phyloP scores from a whole-genome alignment of 768 basidiomycete species.

The Fomitopsis pulvina region DNA sequence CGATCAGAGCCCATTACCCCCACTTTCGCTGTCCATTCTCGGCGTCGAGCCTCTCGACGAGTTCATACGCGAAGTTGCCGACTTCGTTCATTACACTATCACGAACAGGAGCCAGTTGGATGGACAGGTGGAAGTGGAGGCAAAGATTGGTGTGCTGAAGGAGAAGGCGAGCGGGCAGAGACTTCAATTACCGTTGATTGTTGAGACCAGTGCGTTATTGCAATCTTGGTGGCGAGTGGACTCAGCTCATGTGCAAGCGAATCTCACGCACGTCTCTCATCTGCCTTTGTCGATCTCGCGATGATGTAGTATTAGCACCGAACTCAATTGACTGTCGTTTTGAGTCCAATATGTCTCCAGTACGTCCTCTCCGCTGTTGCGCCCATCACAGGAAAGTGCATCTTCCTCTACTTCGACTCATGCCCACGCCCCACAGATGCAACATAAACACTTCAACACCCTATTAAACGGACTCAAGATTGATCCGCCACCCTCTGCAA shows the following conservation, averaged over 20 bases:
- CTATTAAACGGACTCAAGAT: conserved; percentile 79
- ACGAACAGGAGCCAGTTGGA: conserved; percentile 42
- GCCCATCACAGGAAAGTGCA: too few species aligned
- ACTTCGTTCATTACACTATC: conserved; percentile 78
- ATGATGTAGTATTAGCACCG: conserved; percentile 55
- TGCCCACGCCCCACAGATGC: conserved; percentile 40
- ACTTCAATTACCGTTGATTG: conserved; percentile 62
- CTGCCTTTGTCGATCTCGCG: background rate
- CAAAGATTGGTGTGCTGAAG: conserved; percentile 75
- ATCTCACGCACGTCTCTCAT: background rate
- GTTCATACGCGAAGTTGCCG: conserved; percentile 86
- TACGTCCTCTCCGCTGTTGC: conserved; percentile 26
- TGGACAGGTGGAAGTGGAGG: conserved; percentile 72
- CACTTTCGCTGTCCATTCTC: conserved; percentile 74
- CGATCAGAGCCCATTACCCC: conserved; percentile 34
- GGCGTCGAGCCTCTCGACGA: conserved; percentile 90
- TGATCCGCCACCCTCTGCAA: conserved; percentile 46
- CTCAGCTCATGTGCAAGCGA: background rate
- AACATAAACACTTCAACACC: conserved; percentile 83
- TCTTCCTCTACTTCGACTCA: too few species aligned
- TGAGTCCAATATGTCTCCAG: conserved; percentile 88
- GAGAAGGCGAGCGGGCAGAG: conserved; percentile 53
- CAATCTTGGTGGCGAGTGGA: background rate
- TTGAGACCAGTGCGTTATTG: conserved; percentile 71
- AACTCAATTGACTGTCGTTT: conserved; percentile 64